Evolutionary conservation across 768 basidiomycete species (phyloP).

Genomic region (Russula foetens): DNA sequence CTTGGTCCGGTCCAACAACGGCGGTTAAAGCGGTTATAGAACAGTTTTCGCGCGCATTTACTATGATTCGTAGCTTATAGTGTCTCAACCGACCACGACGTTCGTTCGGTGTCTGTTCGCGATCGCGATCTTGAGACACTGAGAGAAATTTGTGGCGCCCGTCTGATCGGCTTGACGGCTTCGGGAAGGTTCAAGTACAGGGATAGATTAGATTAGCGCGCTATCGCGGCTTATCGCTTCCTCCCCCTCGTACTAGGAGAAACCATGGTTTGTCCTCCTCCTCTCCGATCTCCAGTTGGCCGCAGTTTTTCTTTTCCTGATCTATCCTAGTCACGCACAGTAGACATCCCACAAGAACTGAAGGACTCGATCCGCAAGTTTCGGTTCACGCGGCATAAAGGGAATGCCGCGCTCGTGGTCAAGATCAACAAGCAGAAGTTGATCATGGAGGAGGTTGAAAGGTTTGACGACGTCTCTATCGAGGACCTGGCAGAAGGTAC

Average conservation of each 20-base stretch:
- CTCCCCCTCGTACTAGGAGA: not conserved
- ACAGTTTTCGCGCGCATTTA: too few species aligned
- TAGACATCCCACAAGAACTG: slow-evolving; percentile 77
- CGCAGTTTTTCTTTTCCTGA: not conserved
- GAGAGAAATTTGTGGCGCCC: too few species aligned
- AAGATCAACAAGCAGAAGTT: slow-evolving; percentile 85
- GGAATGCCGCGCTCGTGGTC: slow-evolving; percentile 73
- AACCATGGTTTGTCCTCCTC: slow-evolving; percentile 14
- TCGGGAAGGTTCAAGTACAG: not conserved
- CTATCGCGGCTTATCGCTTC: not conserved
- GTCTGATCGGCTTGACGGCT: too few species aligned
- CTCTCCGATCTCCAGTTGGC: not conserved
- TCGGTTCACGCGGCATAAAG: slow-evolving; percentile 55
- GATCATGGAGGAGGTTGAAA: slow-evolving; percentile 76
- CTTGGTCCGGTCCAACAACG: too few species aligned
- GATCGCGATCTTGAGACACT: too few species aligned
- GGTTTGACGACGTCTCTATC: slow-evolving; percentile 65
- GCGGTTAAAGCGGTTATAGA: too few species aligned
- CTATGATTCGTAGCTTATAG: too few species aligned
- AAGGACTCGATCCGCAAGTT: slow-evolving; percentile 81
- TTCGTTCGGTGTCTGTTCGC: too few species aligned
- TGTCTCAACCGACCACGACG: too few species aligned
- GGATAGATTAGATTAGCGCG: not conserved
- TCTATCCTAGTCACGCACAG: slow-evolving; percentile 50
- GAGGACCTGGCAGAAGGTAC: slow-evolving; percentile 85